These are phyloP conservation scores for Exophiala viscosa DNA, from an alignment of 2,329 filamentous ascomycete species.

Conservation along the genomic window DNA sequence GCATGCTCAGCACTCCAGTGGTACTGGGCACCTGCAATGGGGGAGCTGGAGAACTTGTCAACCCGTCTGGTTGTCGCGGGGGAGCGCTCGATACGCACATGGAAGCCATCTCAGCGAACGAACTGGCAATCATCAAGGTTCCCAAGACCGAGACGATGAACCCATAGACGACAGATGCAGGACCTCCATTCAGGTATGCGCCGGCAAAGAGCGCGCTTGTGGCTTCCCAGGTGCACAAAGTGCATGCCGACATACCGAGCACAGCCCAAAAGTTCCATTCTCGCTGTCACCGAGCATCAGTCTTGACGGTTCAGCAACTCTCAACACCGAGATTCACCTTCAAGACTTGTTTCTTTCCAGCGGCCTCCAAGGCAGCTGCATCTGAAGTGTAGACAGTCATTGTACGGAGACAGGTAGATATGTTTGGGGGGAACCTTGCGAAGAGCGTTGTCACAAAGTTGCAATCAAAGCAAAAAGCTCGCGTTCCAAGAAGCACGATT, in stretches of 20 bases:
- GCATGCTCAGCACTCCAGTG: constrained; percentile 41
- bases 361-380: constrained; percentile 19
- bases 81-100: constrained; percentile 29
- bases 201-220: constrained; percentile 23
- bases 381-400: constrained; percentile 21
- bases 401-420: neutral
- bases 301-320: neutral
- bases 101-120: constrained; percentile 41
- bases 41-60: constrained; percentile 28
- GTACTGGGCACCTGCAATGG: constrained; percentile 40
- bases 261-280: constrained; percentile 24
- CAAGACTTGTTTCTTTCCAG: constrained; percentile 22
- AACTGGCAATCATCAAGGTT: constrained; percentile 37
- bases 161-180: constrained; percentile 25
- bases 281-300: constrained; percentile 9
- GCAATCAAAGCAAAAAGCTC: too few relatives aligned
- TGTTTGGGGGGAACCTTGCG: neutral
- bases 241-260: constrained; percentile 17
- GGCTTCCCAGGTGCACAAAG: constrained; percentile 30
- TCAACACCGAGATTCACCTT: constrained; percentile 10
- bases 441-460: neutral
- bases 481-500: too few relatives aligned
- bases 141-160: constrained; percentile 30
- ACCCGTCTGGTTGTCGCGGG: neutral
- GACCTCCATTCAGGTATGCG: constrained; percentile 25